Base-by-base conservation (phyloP, 2,329 filamentous ascomycete species). In the Curvularia lunata region DNA sequence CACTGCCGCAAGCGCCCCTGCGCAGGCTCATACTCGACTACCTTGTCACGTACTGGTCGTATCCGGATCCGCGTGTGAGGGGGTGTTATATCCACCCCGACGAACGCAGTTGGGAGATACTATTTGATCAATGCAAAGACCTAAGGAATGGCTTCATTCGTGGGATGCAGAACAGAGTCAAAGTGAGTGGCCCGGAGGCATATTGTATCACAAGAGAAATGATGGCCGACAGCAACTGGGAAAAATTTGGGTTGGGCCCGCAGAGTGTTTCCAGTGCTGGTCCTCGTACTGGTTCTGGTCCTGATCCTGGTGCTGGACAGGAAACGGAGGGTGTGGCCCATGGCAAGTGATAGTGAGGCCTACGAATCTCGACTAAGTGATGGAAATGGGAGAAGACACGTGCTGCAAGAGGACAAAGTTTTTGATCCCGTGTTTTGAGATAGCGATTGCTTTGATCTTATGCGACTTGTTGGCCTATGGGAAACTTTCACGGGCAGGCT, bases 11-110 rank as follows among this genome's bases (percentile, higher is more conserved):
- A 3, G 49, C 30, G 1, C 49, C 57, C 0, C 50, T 68, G 2
- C 55, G 61, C 30, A 56, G 43, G 9, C 54, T 68, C 12, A n/a
- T 66, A 21, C 45, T 67, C 3, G 56, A 64, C 41, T 12, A 60
- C 30, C 41, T 69, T 0, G 13, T 60, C 1, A 16, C 32, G 0
- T 30, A 67, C 52, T 68, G 66, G 66, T 34, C 46, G 30, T 30
- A 46, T 8, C 32, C 40, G 0, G 13, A 18, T n/a, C n/a, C 19
- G 7, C 6, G 23, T 9, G 41, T 23, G 18, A 47, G 40, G 9
- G 38, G 21, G n/a, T 1, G 13, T 0, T 8, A 42, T 0, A 27
- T 60, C n/a, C 1, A 38, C 2, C 30, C 37, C 18, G 28, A 19
- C 5, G 28, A 7, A 23, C 13, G 3, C 3, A 12, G 8, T 0